phyloP scores from a whole-genome alignment of 2,329 filamentous ascomycete species.

The Colletotrichum camelliae region DNA sequence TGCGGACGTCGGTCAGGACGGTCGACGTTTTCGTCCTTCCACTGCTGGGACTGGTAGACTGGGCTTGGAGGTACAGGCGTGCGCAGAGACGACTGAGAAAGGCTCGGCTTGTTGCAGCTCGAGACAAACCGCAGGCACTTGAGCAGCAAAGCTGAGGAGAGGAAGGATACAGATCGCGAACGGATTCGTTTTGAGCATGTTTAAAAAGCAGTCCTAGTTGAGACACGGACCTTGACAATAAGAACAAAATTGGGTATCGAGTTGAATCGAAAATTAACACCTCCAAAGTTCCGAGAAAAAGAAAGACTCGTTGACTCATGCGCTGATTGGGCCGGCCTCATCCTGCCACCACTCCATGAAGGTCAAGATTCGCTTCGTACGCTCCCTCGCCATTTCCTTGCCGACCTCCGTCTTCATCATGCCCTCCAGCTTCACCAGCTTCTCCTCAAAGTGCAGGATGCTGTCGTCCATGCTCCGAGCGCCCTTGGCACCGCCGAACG shows the following conservation, averaged over 20 bases:
- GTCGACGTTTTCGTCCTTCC: slow-evolving; percentile 13
- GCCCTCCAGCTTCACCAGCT: slow-evolving; percentile 68
- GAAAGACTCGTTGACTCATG: not conserved
- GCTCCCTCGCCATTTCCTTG: slow-evolving; percentile 54
- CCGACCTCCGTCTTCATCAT: slow-evolving; percentile 70
- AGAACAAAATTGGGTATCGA: slow-evolving; percentile 10
- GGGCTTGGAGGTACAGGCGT: slow-evolving; percentile 15
- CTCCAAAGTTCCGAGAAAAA: not conserved
- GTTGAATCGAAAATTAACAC: slow-evolving; percentile 15
- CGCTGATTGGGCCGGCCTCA: slow-evolving; percentile 39
- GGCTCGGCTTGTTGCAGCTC: not conserved
- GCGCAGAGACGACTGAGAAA: not conserved
- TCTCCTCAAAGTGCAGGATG: slow-evolving; percentile 78
- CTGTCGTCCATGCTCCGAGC: slow-evolving; percentile 62
- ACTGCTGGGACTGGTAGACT: slow-evolving; percentile 4
- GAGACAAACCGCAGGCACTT: not conserved
- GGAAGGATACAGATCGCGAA: not conserved
- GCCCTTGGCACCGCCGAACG: slow-evolving; percentile 73
- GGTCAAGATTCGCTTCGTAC: slow-evolving; percentile 55
- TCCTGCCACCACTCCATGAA: slow-evolving; percentile 66
- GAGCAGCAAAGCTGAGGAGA: not conserved
- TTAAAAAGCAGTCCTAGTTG: not conserved
- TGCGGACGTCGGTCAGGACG: slow-evolving; percentile 8
- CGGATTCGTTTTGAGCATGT: not conserved
- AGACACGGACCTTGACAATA: not conserved